These are phyloP conservation scores for Microcos paniculata DNA, from an alignment of 345 rosid genomes.

Conservation along the genomic window DNA sequence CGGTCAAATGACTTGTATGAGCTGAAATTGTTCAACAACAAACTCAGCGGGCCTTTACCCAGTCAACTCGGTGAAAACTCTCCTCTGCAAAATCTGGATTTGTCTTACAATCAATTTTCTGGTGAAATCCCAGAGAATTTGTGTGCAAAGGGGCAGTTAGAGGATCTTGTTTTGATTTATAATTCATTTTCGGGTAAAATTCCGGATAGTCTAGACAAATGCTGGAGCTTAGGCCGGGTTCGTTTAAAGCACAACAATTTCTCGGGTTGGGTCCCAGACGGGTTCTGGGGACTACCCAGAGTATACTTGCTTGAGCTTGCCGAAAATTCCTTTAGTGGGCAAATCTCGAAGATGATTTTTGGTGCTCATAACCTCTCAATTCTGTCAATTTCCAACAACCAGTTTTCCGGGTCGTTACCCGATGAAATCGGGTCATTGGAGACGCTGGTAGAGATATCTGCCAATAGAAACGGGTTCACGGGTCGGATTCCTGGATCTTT, in stretches of 20 bases:
- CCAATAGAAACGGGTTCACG: constrained; percentile 38
- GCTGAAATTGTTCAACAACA: constrained; percentile 72
- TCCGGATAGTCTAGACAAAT: constrained; percentile 54
- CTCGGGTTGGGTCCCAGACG: constrained; percentile 55
- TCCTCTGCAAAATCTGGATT: constrained; percentile 45
- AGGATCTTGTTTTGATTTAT: constrained; percentile 56
- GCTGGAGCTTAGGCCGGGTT: constrained; percentile 63
- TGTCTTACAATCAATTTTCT: constrained; percentile 63
- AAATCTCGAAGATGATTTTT: constrained; percentile 36
- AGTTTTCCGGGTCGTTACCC: constrained; percentile 62
- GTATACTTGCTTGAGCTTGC: constrained; percentile 64
- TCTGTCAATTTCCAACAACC: constrained; percentile 55
- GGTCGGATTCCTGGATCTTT: constrained; percentile 58
- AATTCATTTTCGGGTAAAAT: constrained; percentile 73
- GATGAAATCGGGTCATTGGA: constrained; percentile 48
- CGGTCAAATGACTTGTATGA: constrained; percentile 52
- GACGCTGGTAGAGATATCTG: constrained; percentile 56
- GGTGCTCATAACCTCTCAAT: constrained; percentile 67
- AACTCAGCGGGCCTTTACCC: constrained; percentile 63
- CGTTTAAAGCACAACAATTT: constrained; percentile 58
- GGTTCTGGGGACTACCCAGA: constrained; percentile 73
- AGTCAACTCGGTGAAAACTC: constrained; percentile 64
- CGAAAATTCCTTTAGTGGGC: constrained; percentile 60
- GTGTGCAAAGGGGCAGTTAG: constrained; percentile 51
- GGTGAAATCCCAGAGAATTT: constrained; percentile 62